Conservation (phyloP, 2,329 filamentous ascomycete species). For the Penicillium janthinellum region DNA sequence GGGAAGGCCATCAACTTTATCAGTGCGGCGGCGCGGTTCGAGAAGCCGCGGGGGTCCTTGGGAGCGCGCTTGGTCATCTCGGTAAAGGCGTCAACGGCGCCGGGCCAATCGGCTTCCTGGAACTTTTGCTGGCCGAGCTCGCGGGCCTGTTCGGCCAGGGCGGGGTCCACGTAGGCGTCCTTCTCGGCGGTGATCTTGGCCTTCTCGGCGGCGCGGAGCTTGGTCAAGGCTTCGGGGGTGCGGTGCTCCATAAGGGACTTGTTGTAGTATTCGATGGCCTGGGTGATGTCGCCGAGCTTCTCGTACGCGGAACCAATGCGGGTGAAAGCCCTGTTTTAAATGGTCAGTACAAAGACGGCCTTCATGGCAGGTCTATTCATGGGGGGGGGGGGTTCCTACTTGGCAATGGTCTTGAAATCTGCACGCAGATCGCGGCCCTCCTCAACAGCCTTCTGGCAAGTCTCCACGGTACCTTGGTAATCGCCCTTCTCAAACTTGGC, state of each 20-base stretch:
- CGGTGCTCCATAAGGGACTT: constrained; percentile 95
- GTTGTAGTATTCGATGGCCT: constrained; percentile 87
- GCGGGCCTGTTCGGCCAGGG: constrained; percentile 91
- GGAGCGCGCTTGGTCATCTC: constrained; percentile 98
- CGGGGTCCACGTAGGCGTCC: constrained; percentile 82
- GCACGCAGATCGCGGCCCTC: constrained; percentile 87
- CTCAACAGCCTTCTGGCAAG: constrained; percentile 84
- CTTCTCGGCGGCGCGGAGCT: constrained; percentile 89
- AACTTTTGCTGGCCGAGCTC: constrained; percentile 96
- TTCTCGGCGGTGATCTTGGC: constrained; percentile 75
- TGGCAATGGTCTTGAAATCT: constrained; percentile 98
- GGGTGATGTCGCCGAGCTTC: constrained; percentile 76
- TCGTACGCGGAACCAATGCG: constrained; percentile 94
- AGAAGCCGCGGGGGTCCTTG: constrained; percentile 90
- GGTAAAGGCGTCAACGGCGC: constrained; percentile 86
- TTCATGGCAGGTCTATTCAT: neutral
- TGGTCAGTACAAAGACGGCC: constrained; percentile 12
- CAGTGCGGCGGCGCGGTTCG: constrained; percentile 94
- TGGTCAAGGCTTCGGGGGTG: constrained; percentile 88
- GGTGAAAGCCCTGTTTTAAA: constrained; percentile 68
- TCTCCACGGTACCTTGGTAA: constrained; percentile 80
- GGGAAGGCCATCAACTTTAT: constrained; percentile 97
- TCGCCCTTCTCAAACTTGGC: constrained; percentile 97
- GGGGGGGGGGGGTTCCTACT: constrained; percentile 50
- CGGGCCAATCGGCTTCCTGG: constrained; percentile 95